phyloP scores from a whole-genome alignment of 169 alveolate genomes.

The Plasmodium gaboni region DNA sequence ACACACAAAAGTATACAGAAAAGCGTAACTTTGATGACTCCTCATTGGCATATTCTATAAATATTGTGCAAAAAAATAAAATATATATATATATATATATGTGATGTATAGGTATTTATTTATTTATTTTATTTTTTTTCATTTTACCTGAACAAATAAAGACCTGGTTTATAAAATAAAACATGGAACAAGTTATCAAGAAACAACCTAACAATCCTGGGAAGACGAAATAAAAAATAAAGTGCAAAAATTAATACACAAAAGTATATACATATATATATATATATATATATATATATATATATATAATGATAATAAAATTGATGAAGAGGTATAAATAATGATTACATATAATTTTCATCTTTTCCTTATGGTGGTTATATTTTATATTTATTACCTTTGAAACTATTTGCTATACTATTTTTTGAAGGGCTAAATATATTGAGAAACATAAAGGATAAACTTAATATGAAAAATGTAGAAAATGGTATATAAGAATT shows the following conservation, averaged over 20 bases:
- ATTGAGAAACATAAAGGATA: slow-evolving; percentile 36
- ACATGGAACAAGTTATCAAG: slow-evolving; percentile 20
- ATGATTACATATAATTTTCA: neutral
- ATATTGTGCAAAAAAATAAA: neutral
- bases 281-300: neutral
- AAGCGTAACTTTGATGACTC: neutral
- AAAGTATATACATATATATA: neutral
- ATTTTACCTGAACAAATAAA: slow-evolving; percentile 24
- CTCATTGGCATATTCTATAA: neutral
- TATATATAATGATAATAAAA: neutral
- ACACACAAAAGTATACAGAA: slow-evolving; percentile 32
- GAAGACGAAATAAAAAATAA: neutral
- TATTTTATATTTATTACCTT: slow-evolving; percentile 19
- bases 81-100: neutral
- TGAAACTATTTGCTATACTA: slow-evolving; percentile 24
- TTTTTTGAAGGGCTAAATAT: slow-evolving; percentile 23
- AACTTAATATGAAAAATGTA: slow-evolving; percentile 21
- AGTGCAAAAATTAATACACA: neutral
- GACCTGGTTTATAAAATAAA: slow-evolving; percentile 11
- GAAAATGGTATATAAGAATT: slow-evolving; percentile 35
- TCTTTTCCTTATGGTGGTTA: neutral
- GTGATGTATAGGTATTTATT: no score
- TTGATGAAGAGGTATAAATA: neutral
- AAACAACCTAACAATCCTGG: slow-evolving; percentile 52
- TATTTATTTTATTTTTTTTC: neutral